Conservation (phyloP, 352 stramenopile genomes). For the Phytophthora megakarya region DNA sequence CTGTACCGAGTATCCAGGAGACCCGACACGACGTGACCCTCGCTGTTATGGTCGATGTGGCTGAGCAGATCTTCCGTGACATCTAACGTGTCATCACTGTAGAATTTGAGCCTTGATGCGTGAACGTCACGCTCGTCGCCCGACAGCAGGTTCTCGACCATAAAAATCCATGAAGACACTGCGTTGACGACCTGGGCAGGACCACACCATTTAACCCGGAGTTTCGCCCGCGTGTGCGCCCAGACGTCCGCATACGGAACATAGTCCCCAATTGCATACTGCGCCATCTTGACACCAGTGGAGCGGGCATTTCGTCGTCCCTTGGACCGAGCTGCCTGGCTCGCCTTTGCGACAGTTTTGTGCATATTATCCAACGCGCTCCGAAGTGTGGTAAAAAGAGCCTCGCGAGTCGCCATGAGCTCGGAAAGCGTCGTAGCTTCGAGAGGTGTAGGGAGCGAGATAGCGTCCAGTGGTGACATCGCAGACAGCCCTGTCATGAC, state of each 20-base stretch:
- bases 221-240: constrained; percentile 16
- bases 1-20: not conserved
- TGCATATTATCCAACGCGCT: not conserved
- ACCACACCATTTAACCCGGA: constrained; percentile 26
- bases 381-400: not conserved
- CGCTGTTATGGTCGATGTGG: constrained; percentile 2
- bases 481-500: not conserved
- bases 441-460: not conserved
- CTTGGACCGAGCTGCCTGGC: not conserved
- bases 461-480: not conserved
- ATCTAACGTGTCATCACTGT: constrained; percentile 6
- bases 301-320: not conserved
- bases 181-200: constrained; percentile 9
- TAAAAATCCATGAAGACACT: constrained; percentile 29
- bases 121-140: not conserved
- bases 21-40: not conserved
- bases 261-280: constrained; percentile 27
- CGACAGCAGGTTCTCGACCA: constrained; percentile 12
- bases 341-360: not conserved
- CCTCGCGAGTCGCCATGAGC: not conserved
- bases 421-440: not conserved
- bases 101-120: constrained; percentile 19
- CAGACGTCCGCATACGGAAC: constrained; percentile 29
- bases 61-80: constrained; percentile 13
- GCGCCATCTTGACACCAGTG: constrained; percentile 1